Percentiles rank a stretch among this genome's conserved stretches.
Conservation (phyloP, 129 eudicot genomes). For the Saposhnikovia divaricata region DNA sequence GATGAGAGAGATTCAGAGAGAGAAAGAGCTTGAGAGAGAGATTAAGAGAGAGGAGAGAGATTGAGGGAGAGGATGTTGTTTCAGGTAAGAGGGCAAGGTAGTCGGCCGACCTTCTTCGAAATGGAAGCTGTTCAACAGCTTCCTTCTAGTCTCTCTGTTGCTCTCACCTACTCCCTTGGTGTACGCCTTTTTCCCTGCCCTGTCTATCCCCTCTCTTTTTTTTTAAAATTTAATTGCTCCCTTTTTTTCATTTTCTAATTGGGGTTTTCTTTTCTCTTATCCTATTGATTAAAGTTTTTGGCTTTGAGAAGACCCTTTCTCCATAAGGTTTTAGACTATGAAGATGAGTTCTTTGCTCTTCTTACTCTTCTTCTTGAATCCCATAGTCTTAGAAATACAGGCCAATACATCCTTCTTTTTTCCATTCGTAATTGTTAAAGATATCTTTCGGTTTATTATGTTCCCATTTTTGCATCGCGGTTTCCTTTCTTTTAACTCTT, state of each 20-base stretch:
- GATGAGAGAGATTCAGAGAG: background rate
- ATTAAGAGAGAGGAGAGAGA: constrained; percentile 11
- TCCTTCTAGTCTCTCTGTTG: constrained; percentile 96
- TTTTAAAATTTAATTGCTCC: no score
- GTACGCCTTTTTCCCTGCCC: constrained; percentile 37
- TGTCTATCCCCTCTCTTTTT: no score
- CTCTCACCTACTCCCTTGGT: constrained; percentile 93
- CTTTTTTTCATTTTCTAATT: background rate
- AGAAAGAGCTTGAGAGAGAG: no score
- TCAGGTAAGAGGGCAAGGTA: constrained; percentile 98
- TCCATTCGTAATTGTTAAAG: no score
- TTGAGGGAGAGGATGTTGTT: constrained; percentile 60
- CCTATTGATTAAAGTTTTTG: constrained; percentile 58
- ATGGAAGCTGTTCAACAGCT: constrained; percentile 99
- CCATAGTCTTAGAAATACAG: constrained; percentile 88
- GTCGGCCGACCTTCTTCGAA: constrained; percentile 98
- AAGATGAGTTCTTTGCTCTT: constrained; percentile 89
- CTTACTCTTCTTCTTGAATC: constrained; percentile 85
- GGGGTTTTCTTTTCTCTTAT: no score
- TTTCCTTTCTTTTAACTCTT: no score
- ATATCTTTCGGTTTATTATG: no score
- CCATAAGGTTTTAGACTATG: constrained; percentile 83
- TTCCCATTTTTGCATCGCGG: no score
- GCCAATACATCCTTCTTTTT: constrained; percentile 4
- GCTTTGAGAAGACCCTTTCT: constrained; percentile 90